Evolutionary conservation across 1,284 basidiomycete species (phyloP).

Genomic region (Lentinus polychrous): DNA sequence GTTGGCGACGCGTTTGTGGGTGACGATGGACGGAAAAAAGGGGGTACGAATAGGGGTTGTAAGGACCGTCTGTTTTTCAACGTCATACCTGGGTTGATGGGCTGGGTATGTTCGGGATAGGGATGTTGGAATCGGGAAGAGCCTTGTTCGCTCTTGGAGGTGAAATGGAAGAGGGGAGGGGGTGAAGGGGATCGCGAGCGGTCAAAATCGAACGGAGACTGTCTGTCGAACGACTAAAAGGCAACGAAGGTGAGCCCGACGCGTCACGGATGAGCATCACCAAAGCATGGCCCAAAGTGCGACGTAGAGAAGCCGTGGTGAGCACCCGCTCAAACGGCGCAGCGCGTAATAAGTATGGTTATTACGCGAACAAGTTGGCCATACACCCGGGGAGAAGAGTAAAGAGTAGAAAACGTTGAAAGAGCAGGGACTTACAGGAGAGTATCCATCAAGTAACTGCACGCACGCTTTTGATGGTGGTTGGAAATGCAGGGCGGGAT

Average conservation of each 20-base stretch:
- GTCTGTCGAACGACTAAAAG: background rate
- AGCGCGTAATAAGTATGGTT: background rate
- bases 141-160: background rate
- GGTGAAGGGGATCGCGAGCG: background rate
- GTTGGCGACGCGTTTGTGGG: constrained; percentile 15
- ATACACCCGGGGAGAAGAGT: background rate
- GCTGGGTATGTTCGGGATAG: background rate
- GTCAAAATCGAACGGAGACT: background rate
- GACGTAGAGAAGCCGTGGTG: background rate
- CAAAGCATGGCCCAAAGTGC: background rate
- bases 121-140: background rate
- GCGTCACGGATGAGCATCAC: too few relatives aligned
- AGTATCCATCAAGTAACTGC: background rate
- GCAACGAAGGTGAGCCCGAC: background rate
- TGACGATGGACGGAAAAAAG: constrained; percentile 30
- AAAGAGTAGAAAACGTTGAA: background rate
- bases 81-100: background rate
- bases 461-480: constrained; percentile 1
- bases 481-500: background rate
- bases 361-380: background rate
- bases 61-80: constrained; percentile 44
- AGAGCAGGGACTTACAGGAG: background rate
- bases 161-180: background rate
- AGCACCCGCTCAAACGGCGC: background rate
- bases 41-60: constrained; percentile 40